Conservation (phyloP, 1,139 yeast species). For the Meyerozyma sp. region DNA sequence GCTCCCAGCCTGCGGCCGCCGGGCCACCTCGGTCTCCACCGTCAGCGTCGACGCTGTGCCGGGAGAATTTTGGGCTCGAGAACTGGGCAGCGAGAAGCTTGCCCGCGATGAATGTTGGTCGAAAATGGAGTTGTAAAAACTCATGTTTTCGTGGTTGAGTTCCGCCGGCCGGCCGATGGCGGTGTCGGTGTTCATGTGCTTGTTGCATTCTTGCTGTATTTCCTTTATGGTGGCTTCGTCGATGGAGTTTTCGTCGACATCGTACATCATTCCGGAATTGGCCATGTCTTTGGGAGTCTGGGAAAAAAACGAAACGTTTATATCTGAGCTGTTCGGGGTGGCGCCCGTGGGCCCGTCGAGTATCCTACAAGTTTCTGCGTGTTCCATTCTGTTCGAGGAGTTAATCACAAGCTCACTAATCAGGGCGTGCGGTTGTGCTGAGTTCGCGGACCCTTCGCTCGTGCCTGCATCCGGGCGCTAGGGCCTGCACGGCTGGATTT, state of each 20-base stretch:
- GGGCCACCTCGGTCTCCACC: neutral
- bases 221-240: neutral
- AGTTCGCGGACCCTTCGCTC: too few relatives aligned
- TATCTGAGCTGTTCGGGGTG: neutral
- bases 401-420: neutral
- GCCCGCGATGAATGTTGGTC: constrained; percentile 4
- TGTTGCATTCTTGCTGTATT: neutral
- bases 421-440: too few relatives aligned
- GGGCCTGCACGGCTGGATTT: too few relatives aligned
- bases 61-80: neutral
- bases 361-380: neutral
- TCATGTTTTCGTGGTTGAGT: constrained; percentile 6
- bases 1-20: neutral
- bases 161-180: too few relatives aligned
- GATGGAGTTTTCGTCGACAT: neutral
- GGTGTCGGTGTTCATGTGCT: neutral
- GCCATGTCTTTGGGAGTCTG: neutral
- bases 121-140: constrained; percentile 2
- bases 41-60: neutral
- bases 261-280: neutral
- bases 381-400: neutral
- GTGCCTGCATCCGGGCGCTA: too few relatives aligned
- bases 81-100: constrained; percentile 2
- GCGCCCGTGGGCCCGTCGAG: neutral
- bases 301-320: neutral